These are phyloP conservation scores for Pseudocercospora crystallina DNA, from an alignment of 2,329 filamentous ascomycete species.

Conservation along the genomic window DNA sequence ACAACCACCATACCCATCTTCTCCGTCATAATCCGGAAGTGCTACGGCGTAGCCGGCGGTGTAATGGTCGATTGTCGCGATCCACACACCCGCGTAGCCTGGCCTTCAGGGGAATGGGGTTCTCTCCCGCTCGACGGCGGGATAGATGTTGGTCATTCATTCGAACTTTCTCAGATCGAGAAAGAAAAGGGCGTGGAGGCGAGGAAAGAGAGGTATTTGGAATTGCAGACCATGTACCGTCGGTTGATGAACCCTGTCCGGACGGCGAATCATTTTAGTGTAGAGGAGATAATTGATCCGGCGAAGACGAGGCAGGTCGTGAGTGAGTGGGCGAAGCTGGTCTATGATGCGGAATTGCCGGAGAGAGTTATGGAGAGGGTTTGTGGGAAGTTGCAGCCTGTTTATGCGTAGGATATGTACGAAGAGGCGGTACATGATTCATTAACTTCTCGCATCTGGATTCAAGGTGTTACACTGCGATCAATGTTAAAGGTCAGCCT, in stretches of 20 bases:
- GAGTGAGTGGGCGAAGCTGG: slow-evolving; percentile 56
- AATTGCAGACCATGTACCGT: slow-evolving; percentile 60
- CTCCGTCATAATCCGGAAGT: slow-evolving; percentile 60
- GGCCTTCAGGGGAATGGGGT: slow-evolving; percentile 65
- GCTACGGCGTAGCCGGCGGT: slow-evolving; percentile 64
- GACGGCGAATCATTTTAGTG: slow-evolving; percentile 62
- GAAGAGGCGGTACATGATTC: too few relatives aligned
- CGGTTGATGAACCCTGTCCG: slow-evolving; percentile 65
- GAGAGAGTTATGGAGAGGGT: slow-evolving; percentile 48
- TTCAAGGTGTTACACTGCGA: slow-evolving; percentile 24
- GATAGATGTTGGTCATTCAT: slow-evolving; percentile 63
- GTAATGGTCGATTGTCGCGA: slow-evolving; percentile 64
- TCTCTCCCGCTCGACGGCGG: slow-evolving; percentile 63
- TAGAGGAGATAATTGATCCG: slow-evolving; percentile 66
- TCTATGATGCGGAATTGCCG: slow-evolving; percentile 56
- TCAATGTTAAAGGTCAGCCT: slow-evolving; percentile 29
- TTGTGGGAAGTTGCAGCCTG: slow-evolving; percentile 32
- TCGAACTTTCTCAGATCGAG: slow-evolving; percentile 57
- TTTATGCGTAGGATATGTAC: slow-evolving; percentile 24
- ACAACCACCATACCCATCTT: slow-evolving; percentile 64
- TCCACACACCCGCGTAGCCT: slow-evolving; percentile 61
- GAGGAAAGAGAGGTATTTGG: slow-evolving; percentile 51
- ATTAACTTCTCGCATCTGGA: too few relatives aligned
- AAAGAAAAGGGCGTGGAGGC: slow-evolving; percentile 52
- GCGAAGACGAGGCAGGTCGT: slow-evolving; percentile 57